phyloP scores from a whole-genome alignment of 2,329 filamentous ascomycete species.

The Aspergillus ustus region DNA sequence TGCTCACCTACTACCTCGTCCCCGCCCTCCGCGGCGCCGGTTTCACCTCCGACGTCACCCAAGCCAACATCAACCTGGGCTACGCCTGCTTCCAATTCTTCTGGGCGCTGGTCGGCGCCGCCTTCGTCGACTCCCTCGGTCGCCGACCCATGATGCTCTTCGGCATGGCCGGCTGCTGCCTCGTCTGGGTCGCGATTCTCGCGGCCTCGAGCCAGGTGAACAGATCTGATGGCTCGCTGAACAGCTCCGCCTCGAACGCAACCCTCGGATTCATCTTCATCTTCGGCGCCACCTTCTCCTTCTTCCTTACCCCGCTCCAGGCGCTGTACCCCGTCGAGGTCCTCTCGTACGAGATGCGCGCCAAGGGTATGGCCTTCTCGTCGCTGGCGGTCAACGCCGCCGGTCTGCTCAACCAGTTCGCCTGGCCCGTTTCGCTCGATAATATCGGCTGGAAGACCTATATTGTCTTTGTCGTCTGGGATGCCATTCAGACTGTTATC shows the following conservation, averaged over 20 bases:
- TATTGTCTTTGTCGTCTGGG: constrained; percentile 52
- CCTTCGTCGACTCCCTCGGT: constrained; percentile 61
- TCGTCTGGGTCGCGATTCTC: constrained; percentile 42
- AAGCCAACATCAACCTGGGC: not conserved
- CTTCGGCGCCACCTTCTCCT: not conserved
- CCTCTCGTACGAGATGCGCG: not conserved
- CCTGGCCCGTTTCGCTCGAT: constrained; percentile 43
- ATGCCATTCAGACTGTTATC: constrained; percentile 31
- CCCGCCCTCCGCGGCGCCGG: not conserved
- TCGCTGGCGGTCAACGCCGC: constrained; percentile 51
- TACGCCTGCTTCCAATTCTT: constrained; percentile 52
- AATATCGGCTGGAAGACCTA: constrained; percentile 60
- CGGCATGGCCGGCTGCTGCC: constrained; percentile 22
- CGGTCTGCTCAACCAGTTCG: constrained; percentile 53
- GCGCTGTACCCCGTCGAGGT: constrained; percentile 1
- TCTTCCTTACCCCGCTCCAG: not conserved
- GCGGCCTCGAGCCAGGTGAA: constrained; percentile 34
- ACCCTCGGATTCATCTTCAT: not conserved
- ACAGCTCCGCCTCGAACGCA: not conserved
- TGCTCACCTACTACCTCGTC: not conserved
- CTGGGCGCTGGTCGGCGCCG: constrained; percentile 57
- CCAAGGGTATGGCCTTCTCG: constrained; percentile 52
- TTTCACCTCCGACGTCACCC: not conserved
- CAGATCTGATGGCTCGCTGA: not conserved
- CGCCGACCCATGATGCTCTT: constrained; percentile 60